Percentiles rank a stretch among this genome's conserved stretches.
Conservation (phyloP, 371 early-diverging fungal genomes). For the Thermomucor indicae-seudaticae region DNA sequence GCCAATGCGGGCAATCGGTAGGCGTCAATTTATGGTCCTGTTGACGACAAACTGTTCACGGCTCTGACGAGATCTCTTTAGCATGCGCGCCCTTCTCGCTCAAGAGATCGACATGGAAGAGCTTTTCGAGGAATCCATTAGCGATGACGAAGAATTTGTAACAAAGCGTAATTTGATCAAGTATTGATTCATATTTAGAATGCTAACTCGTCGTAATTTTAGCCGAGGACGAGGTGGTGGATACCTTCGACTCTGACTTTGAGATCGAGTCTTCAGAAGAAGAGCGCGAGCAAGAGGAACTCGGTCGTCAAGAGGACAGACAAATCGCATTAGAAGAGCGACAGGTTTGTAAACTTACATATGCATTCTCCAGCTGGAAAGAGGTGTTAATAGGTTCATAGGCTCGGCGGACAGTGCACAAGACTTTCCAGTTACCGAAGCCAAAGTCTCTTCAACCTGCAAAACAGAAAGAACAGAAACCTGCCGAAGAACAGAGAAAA, state of each 20-base stretch:
- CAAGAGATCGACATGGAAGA: slow-evolving; percentile 61
- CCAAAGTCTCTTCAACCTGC: slow-evolving; percentile 1
- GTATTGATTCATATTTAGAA: not conserved
- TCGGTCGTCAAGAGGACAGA: slow-evolving; percentile 41
- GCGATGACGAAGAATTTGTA: slow-evolving; percentile 53
- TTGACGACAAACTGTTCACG: too few species aligned
- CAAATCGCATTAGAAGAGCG: slow-evolving; percentile 44
- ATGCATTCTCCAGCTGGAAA: too few species aligned
- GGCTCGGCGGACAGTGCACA: too few species aligned
- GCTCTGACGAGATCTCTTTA: too few species aligned
- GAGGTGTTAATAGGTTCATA: too few species aligned
- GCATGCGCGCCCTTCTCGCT: slow-evolving; percentile 53
- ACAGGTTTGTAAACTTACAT: slow-evolving; percentile 21
- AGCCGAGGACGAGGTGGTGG: slow-evolving; percentile 34
- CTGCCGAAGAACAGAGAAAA: not conserved
- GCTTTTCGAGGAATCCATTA: slow-evolving; percentile 50
- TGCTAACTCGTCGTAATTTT: not conserved
- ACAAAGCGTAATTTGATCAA: slow-evolving; percentile 25
- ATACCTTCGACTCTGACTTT: slow-evolving; percentile 62
- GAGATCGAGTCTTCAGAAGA: slow-evolving; percentile 56
- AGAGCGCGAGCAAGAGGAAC: slow-evolving; percentile 50
- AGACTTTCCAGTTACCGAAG: slow-evolving; percentile 26
- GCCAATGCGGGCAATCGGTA: slow-evolving; percentile 63
- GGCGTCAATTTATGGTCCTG: not conserved
- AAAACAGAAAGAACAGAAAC: not conserved